Conservation (phyloP, 1,284 basidiomycete genomes). For the Heterobasidion irregulare region DNA sequence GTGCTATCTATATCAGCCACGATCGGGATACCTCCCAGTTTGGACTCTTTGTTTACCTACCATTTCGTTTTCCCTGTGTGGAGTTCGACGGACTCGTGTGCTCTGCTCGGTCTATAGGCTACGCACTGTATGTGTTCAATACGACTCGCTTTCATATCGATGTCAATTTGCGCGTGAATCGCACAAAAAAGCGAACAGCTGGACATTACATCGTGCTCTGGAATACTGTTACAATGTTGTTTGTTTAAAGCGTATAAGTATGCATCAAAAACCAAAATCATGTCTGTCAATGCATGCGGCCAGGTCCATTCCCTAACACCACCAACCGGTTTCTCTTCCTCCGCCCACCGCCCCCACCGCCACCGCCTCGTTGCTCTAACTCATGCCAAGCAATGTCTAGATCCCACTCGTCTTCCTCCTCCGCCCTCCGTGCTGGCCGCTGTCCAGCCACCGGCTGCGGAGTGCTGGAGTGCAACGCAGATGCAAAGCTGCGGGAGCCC, state of each 20-base stretch:
- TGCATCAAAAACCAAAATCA: background rate
- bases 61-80: background rate
- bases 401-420: constrained; percentile 62
- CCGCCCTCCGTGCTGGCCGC: constrained; percentile 16
- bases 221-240: background rate
- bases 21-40: background rate
- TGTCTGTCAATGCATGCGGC: constrained; percentile 19
- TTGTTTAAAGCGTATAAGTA: background rate
- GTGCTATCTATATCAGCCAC: background rate
- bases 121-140: background rate
- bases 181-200: background rate
- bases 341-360: constrained; percentile 39
- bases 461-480: constrained; percentile 48
- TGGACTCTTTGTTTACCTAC: background rate
- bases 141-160: background rate
- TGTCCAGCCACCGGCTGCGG: constrained; percentile 13
- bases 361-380: constrained; percentile 48
- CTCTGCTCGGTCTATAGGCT: background rate
- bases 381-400: constrained; percentile 78
- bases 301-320: constrained; percentile 52
- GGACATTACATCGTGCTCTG: background rate
- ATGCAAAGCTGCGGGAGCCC: constrained; percentile 74
- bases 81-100: background rate
- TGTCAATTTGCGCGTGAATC: background rate
- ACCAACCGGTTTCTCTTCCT: constrained; percentile 60